Conservation (phyloP, 2,329 filamentous ascomycete genomes). For the Amauroascus verrucosus region DNA sequence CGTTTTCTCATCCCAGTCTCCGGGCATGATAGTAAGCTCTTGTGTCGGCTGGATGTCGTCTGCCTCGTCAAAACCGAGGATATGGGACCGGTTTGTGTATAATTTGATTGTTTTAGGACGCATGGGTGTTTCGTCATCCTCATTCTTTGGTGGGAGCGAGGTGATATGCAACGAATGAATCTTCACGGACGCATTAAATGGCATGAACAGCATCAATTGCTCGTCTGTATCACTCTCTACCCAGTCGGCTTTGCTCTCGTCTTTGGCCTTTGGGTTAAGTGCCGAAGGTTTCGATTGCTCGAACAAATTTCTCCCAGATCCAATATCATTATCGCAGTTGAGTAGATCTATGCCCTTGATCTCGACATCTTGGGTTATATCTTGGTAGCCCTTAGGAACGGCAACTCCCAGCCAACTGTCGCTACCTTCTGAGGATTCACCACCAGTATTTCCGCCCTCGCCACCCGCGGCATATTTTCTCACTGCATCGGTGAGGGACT, state of each 20-base stretch:
- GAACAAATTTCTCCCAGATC: slow-evolving; percentile 63
- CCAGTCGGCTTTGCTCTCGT: slow-evolving; percentile 59
- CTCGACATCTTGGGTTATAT: slow-evolving; percentile 77
- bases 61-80: slow-evolving; percentile 89
- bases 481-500: slow-evolving; percentile 59
- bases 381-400: slow-evolving; percentile 67
- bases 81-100: slow-evolving; percentile 79
- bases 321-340: slow-evolving; percentile 71
- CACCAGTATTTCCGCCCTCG: slow-evolving; percentile 32
- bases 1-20: slow-evolving; percentile 67
- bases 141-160: slow-evolving; percentile 54
- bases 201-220: slow-evolving; percentile 85
- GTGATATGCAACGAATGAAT: slow-evolving; percentile 81
- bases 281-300: slow-evolving; percentile 56
- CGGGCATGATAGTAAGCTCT: slow-evolving; percentile 58
- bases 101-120: slow-evolving; percentile 74
- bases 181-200: slow-evolving; percentile 80
- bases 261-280: slow-evolving; percentile 41
- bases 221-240: slow-evolving; percentile 95
- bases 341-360: slow-evolving; percentile 70
- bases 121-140: slow-evolving; percentile 63
- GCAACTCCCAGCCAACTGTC: slow-evolving; percentile 61
- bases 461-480: slow-evolving; percentile 48
- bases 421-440: slow-evolving; percentile 32
- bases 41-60: slow-evolving; percentile 78